Conservation (phyloP, 139 green algal species). For the Mychonastes homosphaera region DNA sequence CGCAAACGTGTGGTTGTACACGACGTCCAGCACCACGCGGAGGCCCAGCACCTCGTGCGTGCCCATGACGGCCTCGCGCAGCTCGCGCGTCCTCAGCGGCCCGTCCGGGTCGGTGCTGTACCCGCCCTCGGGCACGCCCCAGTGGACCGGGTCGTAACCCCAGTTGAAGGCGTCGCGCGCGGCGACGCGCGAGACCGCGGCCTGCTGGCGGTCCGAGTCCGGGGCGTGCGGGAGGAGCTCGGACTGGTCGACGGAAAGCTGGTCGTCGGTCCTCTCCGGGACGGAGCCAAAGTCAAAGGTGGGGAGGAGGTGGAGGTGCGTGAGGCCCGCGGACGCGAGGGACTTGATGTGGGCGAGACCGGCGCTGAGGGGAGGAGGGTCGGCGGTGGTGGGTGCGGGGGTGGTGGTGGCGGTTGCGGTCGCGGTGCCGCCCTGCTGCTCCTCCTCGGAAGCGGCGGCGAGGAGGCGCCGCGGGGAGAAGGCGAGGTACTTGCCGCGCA, state of each 20-base stretch:
- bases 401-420: background rate
- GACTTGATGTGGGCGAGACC: slow-evolving; percentile 27
- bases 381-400: background rate
- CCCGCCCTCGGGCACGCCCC: slow-evolving; percentile 70
- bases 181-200: slow-evolving; percentile 42
- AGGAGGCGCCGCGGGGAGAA: slow-evolving; percentile 40
- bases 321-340: slow-evolving; percentile 47
- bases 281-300: slow-evolving; percentile 77
- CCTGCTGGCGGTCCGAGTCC: slow-evolving; percentile 64
- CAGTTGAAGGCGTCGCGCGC: slow-evolving; percentile 80
- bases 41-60: slow-evolving; percentile 28
- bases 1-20: slow-evolving; percentile 87
- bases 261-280: slow-evolving; percentile 59
- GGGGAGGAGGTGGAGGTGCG: slow-evolving; percentile 82
- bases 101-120: slow-evolving; percentile 75
- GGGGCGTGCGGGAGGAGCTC: slow-evolving; percentile 34
- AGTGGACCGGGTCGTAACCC: slow-evolving; percentile 78
- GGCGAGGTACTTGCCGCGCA: slow-evolving; percentile 70
- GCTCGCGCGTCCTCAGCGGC: slow-evolving; percentile 51
- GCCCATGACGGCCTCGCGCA: slow-evolving; percentile 53
- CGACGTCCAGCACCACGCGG: slow-evolving; percentile 75
- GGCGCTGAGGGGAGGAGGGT: slow-evolving; percentile 6
- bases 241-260: slow-evolving; percentile 29
- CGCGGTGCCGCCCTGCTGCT: slow-evolving; percentile 1
- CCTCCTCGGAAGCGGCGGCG: background rate